Evolutionary conservation across 2,329 filamentous ascomycete genomes (phyloP), one percentile per base, ranked within the genome.

Genomic region (Pseudocercospora vitis): DNA sequence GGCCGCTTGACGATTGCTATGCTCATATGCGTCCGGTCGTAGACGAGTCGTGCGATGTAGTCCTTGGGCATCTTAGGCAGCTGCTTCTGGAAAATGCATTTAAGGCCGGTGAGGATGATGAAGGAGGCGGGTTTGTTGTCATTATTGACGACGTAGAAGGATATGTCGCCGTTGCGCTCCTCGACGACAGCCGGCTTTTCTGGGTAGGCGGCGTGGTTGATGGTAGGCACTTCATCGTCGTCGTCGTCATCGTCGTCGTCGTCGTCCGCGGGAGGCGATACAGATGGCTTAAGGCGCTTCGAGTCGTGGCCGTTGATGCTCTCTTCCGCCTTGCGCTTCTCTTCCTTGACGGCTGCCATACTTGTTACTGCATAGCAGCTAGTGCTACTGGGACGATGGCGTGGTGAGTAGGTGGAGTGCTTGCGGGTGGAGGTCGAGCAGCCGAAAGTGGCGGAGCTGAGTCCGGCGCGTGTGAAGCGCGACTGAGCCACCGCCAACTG

Each of bases 11-110:
- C 89, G 67, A 99, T 97, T 18, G 94, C 94, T 64, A 99, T 96
- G 32, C 90, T 96, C 57, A 97, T 72, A 76, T 99, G 94, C 4
- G 92, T 96, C 48, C 94, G 86, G 73, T 99, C 94, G 74, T 99
- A 99, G 54, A 99, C 94, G 6, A 99, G 83, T 32, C 94, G 88
- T 3, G 94, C 94, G 64, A 99, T 97, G 71, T 99, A 99, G 69
- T 97, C 94, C 73, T 97, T 96, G 11, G 94, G 94, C 94, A 99
- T 99, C 73, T 97, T 97, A 0, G 94, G 94, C 4, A 99, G 79
- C 69, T 99, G 94, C 65, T 97, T 97, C 71, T 99, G 94, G 67
- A 99, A 97, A 61, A 99, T 95, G 69, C 91, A 96, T 71, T 97
- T 99, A 51, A 99, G 78, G 11, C 94, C 94, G 0, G 92, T 96